Base-by-base conservation (phyloP, 2,329 filamentous ascomycete genomes). In the Cryphonectria nitschkei region DNA sequence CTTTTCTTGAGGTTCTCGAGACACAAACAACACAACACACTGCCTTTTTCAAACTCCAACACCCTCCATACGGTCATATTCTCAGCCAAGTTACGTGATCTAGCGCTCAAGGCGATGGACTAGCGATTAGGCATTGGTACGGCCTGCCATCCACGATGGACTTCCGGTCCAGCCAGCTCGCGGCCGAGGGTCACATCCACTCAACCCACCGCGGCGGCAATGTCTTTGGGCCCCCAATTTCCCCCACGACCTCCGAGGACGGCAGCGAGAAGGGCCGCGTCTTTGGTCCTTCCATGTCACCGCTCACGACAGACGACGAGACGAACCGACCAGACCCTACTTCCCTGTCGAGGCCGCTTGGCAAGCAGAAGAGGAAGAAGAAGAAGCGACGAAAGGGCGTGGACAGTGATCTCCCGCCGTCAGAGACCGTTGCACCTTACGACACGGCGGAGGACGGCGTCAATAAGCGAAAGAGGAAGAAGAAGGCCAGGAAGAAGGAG, bases 181-280 rank as follows among this genome's bases (percentile, higher is more conserved):
- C n/a, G 34, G 26, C 22, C 3, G 37, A 64, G 13, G 4, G 32
- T 7, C 43, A 58, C 8, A 14, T 0, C 29, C 63, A 7, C 22
- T 19, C 32, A 14, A 11, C 37, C 9, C 19, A 54, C 14, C 54
- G 41, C 14, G 54, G 58, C 46, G 65, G 37, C 4, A 56, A 46
- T 50, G 22, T 66, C 6, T 56, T 72, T 29, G 71, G 68, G 7
- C 63, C 71, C 13, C 41, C 68, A n/a, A 70, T 72, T 65, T 70
- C 71, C 5, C 68, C 71, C 5, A 67, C 46, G 4, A 60, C 68
- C 26, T 65, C 67, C 26, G 26, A 46, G 26, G 16, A 46, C 13
- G 58, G 19, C 7, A 34, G 29, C 46, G 29, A 52, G 22, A 9
- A 19, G 2, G 61, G 26, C 39, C 61, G 26, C 3, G 32, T 52